A percentile compares a stretch with the other conserved stretches of the same genome.
phyloP scores from a whole-genome alignment of 2,329 filamentous ascomycete genomes.

The Sordariomycetes sp. region DNA sequence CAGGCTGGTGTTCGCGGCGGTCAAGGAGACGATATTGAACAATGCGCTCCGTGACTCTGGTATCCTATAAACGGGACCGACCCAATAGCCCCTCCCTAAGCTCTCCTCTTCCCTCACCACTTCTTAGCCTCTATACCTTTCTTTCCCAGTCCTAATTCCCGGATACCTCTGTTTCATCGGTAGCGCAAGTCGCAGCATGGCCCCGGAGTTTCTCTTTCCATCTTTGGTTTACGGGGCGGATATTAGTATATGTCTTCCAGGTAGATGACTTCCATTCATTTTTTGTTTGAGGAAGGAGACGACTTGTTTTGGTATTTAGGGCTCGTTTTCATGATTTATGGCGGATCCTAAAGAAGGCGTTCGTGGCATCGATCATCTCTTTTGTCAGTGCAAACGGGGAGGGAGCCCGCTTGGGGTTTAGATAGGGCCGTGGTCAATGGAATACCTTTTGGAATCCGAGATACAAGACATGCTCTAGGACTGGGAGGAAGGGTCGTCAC shows the following conservation, averaged over 20 bases:
- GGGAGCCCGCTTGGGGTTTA: too few relatives aligned
- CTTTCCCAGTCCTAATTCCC: not conserved
- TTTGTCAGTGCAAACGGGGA: not conserved
- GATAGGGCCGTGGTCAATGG: too few relatives aligned
- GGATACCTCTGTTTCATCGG: not conserved
- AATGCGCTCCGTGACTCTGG: slow-evolving; percentile 97
- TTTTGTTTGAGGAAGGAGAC: not conserved
- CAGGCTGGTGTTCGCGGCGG: slow-evolving; percentile 90
- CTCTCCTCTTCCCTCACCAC: not conserved
- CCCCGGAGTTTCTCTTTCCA: not conserved
- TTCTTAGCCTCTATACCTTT: not conserved
- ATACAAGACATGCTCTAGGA: too few relatives aligned
- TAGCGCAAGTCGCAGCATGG: not conserved
- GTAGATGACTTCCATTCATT: not conserved
- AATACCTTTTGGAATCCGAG: too few relatives aligned
- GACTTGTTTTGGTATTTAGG: not conserved
- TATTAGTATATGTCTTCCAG: too few relatives aligned
- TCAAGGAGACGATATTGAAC: slow-evolving; percentile 97
- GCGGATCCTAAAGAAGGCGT: not conserved
- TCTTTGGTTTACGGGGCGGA: not conserved
- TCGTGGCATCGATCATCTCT: not conserved
- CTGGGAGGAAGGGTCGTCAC: too few relatives aligned
- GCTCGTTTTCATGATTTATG: not conserved
- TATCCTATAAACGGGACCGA: slow-evolving; percentile 55
- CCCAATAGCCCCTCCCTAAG: not conserved